Evolutionary conservation across 257 asterid genomes (phyloP).

Genomic region (Solanum rostratum): DNA sequence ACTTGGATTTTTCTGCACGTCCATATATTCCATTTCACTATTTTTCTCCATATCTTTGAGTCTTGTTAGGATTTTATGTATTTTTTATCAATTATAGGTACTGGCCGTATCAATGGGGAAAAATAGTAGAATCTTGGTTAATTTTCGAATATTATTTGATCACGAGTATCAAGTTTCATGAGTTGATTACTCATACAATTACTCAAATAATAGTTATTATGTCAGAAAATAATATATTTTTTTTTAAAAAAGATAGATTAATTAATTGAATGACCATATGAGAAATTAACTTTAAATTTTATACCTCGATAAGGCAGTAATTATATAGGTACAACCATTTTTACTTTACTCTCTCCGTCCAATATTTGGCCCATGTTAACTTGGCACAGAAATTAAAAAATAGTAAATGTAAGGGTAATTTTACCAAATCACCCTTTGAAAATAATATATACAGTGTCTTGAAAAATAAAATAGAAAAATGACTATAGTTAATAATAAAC

Average conservation of each 20-base stretch:
- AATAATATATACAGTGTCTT: too few relatives aligned
- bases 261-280: not conserved
- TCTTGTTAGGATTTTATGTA: not conserved
- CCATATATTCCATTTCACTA: not conserved
- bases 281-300: not conserved
- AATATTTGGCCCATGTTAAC: too few relatives aligned
- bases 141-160: not conserved
- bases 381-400: too few relatives aligned
- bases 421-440: too few relatives aligned
- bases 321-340: not conserved
- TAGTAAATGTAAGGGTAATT: too few relatives aligned
- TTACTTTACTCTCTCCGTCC: too few relatives aligned
- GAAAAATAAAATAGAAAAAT: too few relatives aligned
- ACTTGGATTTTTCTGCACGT: not conserved
- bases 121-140: not conserved
- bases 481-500: too few relatives aligned
- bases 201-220: not conserved
- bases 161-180: not conserved
- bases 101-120: not conserved
- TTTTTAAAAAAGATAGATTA: not conserved
- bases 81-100: not conserved
- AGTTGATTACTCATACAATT: not conserved
- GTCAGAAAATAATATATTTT: not conserved
- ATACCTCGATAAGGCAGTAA: not conserved
- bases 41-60: not conserved